These are phyloP conservation scores for Populus trichocarpa DNA, from an alignment of 441 rosid species.

Conservation along the genomic window DNA sequence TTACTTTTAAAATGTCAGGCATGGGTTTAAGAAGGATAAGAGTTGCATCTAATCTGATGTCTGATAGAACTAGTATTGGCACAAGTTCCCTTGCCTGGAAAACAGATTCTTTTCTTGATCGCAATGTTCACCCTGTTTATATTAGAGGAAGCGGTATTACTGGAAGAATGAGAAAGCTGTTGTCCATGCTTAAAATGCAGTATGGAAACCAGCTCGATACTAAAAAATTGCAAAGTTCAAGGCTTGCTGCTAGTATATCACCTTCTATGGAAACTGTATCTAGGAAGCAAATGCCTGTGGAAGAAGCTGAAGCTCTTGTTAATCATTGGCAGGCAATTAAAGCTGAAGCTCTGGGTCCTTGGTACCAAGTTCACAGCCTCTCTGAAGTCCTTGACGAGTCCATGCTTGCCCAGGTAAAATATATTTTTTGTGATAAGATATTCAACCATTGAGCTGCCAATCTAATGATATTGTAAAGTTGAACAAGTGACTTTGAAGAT, in stretches of 20 bases:
- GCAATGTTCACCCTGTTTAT: slow-evolving; percentile 32
- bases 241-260: slow-evolving; percentile 39
- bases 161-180: slow-evolving; percentile 44
- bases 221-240: slow-evolving; percentile 29
- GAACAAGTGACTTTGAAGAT: background rate
- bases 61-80: slow-evolving; percentile 30
- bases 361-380: slow-evolving; percentile 59
- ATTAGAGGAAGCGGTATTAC: slow-evolving; percentile 36
- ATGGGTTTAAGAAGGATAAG: slow-evolving; percentile 32
- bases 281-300: slow-evolving; percentile 63
- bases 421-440: background rate
- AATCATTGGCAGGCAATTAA: slow-evolving; percentile 85
- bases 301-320: slow-evolving; percentile 89
- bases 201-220: slow-evolving; percentile 35
- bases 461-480: background rate
- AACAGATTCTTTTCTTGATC: slow-evolving; percentile 35
- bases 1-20: slow-evolving; percentile 44
- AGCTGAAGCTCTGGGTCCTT: slow-evolving; percentile 90
- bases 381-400: slow-evolving; percentile 76
- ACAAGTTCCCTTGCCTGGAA: slow-evolving; percentile 33
- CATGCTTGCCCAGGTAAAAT: slow-evolving; percentile 82
- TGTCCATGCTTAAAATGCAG: slow-evolving; percentile 39
- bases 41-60: slow-evolving; percentile 33
- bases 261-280: slow-evolving; percentile 31
- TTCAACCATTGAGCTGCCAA: slow-evolving; percentile 1